Evolutionary conservation across 169 alveolate species (phyloP), one percentile per base, ranked within the genome.

Genomic region (Cryptosporidium canis): DNA sequence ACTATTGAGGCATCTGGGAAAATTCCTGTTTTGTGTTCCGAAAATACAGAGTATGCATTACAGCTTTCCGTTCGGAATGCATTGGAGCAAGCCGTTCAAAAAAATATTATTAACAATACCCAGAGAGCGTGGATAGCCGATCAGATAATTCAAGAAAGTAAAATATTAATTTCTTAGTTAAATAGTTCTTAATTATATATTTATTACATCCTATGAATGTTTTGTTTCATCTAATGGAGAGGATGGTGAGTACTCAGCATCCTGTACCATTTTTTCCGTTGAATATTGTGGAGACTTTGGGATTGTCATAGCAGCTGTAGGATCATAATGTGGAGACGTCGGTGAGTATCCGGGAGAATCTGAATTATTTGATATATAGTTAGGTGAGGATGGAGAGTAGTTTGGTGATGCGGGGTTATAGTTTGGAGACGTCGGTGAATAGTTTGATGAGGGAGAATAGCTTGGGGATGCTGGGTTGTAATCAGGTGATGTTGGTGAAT

Each of bases 401-500:
- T 92, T 93, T 3, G 97, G 97, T 14, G 96, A 96, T 0, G 98
- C 94, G 1, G 98, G 98, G 0, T 96, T 93, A 83, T 95, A 95
- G 3, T 93, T 93, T 1, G 99, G 98, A 4, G 97, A 93, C 31
- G 96, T 90, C 11, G 98, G 97, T 8, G 95, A 94, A 82, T 94
- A 92, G 63, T 85, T 90, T 6, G 95, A 92, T 0, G 97, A 77
- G 2, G 96, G 96, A 51, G 92, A 83, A 66, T 93, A 94, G 16
- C 93, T 93, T 21, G 96, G 96, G 21, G 96, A 93, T 58, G 93
- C 66, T 18, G 87, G 96, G 21, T 65, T 83, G 56, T 83, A 82
- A n/a, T 90, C 82, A 16, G 96, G 96, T n/a, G 98, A 96, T 1
- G 98, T 95, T 2, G 98, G 98, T 0, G 97, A 93, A 83, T 95